These are phyloP conservation scores for Candida morakotiae DNA, from an alignment of 805 yeast genomes.

Conservation along the genomic window DNA sequence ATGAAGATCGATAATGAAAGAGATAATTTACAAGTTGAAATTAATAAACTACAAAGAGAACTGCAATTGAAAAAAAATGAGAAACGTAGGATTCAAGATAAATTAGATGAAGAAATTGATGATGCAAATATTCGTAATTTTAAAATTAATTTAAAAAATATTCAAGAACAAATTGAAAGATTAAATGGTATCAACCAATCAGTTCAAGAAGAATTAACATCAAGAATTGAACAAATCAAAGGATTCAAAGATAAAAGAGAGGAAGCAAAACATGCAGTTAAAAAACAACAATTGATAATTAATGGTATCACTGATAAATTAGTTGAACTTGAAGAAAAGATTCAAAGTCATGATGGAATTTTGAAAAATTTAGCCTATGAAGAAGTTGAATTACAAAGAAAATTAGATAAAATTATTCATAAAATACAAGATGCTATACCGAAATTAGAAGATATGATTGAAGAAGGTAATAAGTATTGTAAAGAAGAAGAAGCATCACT, in stretches of 20 bases:
- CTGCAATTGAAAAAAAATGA: not conserved
- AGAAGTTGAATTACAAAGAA: constrained; percentile 7
- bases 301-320: constrained; percentile 15
- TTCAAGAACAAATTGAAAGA: constrained; percentile 22
- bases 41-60: not conserved
- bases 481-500: constrained; percentile 42
- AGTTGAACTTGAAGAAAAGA: constrained; percentile 16
- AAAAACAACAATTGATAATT: not conserved
- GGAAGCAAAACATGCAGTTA: not conserved
- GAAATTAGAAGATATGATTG: constrained; percentile 14
- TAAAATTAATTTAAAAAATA: constrained; percentile 26
- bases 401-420: constrained; percentile 19
- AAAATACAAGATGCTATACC: constrained; percentile 13
- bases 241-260: not conserved
- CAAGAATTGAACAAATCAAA: constrained; percentile 3
- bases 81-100: constrained; percentile 29
- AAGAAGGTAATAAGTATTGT: constrained; percentile 40
- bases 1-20: constrained; percentile 5
- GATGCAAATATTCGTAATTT: constrained; percentile 37
- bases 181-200: constrained; percentile 26
- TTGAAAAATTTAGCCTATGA: constrained; percentile 10
- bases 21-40: constrained; percentile 7
- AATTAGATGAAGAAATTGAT: constrained; percentile 43
- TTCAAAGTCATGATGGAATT: constrained; percentile 12
- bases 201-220: constrained; percentile 17